Base-by-base conservation (phyloP, 768 basidiomycete genomes). In the Kwoniella pini region DNA sequence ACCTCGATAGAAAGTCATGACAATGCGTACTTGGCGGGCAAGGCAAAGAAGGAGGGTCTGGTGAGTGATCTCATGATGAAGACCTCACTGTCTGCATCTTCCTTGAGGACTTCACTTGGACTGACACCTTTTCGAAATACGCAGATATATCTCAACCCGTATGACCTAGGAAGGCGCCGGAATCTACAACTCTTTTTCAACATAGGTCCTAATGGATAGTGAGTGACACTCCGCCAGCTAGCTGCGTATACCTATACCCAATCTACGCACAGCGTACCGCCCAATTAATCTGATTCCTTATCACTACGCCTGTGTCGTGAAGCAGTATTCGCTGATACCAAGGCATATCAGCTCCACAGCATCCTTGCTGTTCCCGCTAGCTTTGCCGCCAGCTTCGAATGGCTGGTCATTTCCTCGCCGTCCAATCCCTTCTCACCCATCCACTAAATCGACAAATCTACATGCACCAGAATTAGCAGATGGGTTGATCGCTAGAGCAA, bases 1-100 rank as follows among this genome's bases (percentile, higher is more conserved):
- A 97, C 93, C 0, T 84, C 88, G 0, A 94, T 98, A 6, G 96
- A 99, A 78, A 83, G 83, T 5, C 90, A 92, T 64, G 95, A 98
- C 69, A 85, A 92, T 69, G 85, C 86, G 7, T 83, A 87, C 27
- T 95, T 98, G 71, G 81, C 84, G 1, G 84, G 81, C 57, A 78
- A 85, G 33, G 92, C 93, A 0, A 83, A 84, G 57, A 78, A 81
- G 10, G 81, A 91, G 24, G 86, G 86, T 40, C 85, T 90, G 79
- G 89, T 88, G 60, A 33, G 84, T 77, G n/a, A n/a, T n/a, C n/a
- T n/a, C n/a, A n/a, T n/a, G n/a, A n/a, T n/a, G n/a, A n/a, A n/a
- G n/a, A n/a, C n/a, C n/a, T n/a, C 42, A 31, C 19, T 26, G 30
- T 9, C 22, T 17, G 21, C 11, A 1, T 3, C 45, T 31, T 31